These are phyloP conservation scores for Usnea hakonensis DNA, from an alignment of 495 filamentous ascomycete species.

Conservation along the genomic window DNA sequence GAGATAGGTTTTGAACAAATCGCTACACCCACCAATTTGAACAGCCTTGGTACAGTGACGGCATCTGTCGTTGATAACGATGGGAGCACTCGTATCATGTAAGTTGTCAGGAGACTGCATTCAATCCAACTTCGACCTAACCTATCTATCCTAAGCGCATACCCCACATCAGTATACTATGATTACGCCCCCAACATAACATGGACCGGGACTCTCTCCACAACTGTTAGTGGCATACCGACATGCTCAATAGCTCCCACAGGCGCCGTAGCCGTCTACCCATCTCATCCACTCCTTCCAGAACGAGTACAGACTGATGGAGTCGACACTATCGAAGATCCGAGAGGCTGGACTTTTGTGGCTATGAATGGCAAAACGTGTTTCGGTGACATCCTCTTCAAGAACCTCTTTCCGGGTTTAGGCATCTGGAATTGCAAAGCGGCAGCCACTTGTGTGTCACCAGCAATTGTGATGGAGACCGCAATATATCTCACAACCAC, in stretches of 20 bases:
- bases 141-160: background rate
- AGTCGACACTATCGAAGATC: background rate
- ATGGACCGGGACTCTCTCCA: slow-evolving; percentile 2
- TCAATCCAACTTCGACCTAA: background rate
- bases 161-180: background rate
- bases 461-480: background rate
- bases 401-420: slow-evolving; percentile 7
- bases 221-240: background rate
- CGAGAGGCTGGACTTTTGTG: slow-evolving; percentile 10
- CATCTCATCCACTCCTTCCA: slow-evolving; percentile 11
- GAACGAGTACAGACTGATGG: background rate
- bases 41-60: slow-evolving; percentile 13
- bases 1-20: slow-evolving; percentile 10
- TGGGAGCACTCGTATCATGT: background rate
- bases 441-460: background rate
- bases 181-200: slow-evolving; percentile 8
- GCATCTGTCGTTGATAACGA: background rate
- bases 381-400: background rate
- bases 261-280: slow-evolving; percentile 2
- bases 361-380: background rate
- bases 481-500: slow-evolving; percentile 13
- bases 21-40: slow-evolving; percentile 5
- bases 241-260: background rate
- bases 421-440: background rate
- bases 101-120: background rate